Percentiles rank a stretch among this genome's conserved stretches.
Conservation (phyloP, 495 filamentous ascomycete genomes). For the Aspergillus panamensis region DNA sequence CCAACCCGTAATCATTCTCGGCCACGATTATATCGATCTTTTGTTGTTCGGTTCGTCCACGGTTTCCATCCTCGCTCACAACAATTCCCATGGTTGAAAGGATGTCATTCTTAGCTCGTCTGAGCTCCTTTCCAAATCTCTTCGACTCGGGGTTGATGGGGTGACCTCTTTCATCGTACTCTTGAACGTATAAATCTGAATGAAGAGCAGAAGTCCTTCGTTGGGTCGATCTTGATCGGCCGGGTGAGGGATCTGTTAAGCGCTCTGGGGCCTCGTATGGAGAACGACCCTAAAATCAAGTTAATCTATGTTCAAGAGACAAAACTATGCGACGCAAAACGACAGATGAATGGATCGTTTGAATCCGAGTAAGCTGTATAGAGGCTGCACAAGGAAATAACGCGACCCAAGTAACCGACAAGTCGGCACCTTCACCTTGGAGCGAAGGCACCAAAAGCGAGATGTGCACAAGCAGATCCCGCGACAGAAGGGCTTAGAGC, state of each 20-base stretch:
- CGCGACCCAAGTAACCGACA: too few relatives aligned
- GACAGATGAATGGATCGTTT: background rate
- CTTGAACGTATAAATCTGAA: constrained; percentile 52
- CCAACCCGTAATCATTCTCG: constrained; percentile 51
- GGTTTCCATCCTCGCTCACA: constrained; percentile 42
- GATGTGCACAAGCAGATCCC: background rate
- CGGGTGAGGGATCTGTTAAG: constrained; percentile 15
- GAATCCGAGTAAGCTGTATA: background rate
- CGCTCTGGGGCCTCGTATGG: constrained; percentile 62
- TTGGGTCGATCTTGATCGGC: constrained; percentile 19
- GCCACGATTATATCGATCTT: constrained; percentile 41
- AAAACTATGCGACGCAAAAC: background rate
- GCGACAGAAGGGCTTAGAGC: constrained; percentile 19
- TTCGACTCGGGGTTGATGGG: constrained; percentile 59
- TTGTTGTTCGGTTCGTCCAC: constrained; percentile 38
- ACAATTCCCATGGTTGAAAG: constrained; percentile 55
- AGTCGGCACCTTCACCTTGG: too few relatives aligned
- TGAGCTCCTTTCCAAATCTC: constrained; percentile 38
- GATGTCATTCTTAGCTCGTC: constrained; percentile 56
- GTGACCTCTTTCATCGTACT: constrained; percentile 68
- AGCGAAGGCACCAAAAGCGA: background rate
- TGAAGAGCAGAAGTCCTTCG: constrained; percentile 37
- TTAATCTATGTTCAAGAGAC: constrained; percentile 21
- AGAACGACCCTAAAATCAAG: constrained; percentile 58
- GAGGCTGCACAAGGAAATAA: too few relatives aligned